phyloP scores from a whole-genome alignment of 2,329 filamentous ascomycete species.

The Emergomyces africanus region DNA sequence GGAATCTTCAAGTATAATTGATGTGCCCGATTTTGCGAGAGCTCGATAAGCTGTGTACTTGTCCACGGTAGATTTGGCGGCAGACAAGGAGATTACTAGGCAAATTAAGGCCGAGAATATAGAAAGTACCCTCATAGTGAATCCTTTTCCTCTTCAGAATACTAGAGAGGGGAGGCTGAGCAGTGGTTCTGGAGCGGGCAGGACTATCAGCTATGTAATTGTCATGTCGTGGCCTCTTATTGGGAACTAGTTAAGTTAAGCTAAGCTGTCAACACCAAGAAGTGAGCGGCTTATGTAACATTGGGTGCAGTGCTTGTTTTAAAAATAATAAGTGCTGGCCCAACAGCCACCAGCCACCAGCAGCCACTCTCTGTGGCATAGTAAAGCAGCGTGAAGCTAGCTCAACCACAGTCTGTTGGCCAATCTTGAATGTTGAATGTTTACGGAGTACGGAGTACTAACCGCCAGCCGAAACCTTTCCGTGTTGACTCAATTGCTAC shows the following conservation, averaged over 20 bases:
- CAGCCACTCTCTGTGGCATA: no score
- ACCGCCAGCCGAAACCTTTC: not conserved
- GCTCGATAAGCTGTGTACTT: conserved; percentile 59
- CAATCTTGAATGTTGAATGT: no score
- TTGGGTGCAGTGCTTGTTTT: no score
- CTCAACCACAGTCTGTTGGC: not conserved
- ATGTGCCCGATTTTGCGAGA: conserved; percentile 51
- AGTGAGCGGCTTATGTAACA: no score
- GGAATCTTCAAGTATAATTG: conserved; percentile 66
- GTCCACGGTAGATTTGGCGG: conserved; percentile 47
- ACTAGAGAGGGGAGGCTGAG: not conserved
- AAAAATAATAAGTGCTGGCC: no score
- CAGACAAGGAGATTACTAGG: conserved; percentile 17
- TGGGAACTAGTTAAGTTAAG: no score
- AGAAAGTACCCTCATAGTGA: conserved; percentile 23
- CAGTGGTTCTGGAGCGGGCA: not conserved
- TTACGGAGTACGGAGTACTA: not conserved
- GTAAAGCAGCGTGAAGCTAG: not conserved
- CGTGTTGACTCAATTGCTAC: not conserved
- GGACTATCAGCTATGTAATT: not conserved
- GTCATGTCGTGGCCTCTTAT: not conserved
- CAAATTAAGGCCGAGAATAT: conserved; percentile 29
- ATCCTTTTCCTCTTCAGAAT: not conserved
- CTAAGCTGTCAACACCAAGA: no score
- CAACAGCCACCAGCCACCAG: no score